Evolutionary conservation across 1,139 yeast species (phyloP).

Genomic region (Yamadazyma dendronema): DNA sequence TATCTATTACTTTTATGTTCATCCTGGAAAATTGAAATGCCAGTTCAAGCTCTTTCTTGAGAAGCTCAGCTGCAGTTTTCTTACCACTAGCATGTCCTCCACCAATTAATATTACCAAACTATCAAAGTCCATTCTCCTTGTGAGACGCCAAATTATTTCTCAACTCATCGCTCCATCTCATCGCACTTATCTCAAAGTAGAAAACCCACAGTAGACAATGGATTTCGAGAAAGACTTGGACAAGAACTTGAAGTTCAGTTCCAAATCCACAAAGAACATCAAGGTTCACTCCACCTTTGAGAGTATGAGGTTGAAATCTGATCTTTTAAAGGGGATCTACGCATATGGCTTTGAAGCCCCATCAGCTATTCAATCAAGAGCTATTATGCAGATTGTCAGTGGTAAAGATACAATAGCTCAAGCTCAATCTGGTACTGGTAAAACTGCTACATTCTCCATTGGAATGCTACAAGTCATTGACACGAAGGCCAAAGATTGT

Average conservation of each 20-base stretch:
- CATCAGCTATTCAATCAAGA: constrained; percentile 92
- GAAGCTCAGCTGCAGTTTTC: constrained; percentile 33
- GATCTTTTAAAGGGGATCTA: constrained; percentile 73
- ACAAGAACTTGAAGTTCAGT: constrained; percentile 16
- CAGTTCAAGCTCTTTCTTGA: constrained; percentile 27
- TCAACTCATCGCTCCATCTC: constrained; percentile 4
- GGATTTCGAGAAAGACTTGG: constrained; percentile 13
- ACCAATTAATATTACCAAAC: constrained; percentile 55
- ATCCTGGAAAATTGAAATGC: constrained; percentile 11
- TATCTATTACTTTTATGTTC: constrained; percentile 39
- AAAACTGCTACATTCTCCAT: constrained; percentile 96
- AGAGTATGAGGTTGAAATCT: constrained; percentile 74
- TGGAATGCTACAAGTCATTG: constrained; percentile 82
- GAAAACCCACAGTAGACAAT: constrained; percentile 3
- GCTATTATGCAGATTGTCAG: constrained; percentile 90
- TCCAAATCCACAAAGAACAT: constrained; percentile 49
- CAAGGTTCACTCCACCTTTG: constrained; percentile 66
- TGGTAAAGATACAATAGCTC: constrained; percentile 93
- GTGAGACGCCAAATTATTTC: constrained; percentile 1
- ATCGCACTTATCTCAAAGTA: constrained; percentile 3
- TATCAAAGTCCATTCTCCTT: constrained; percentile 8
- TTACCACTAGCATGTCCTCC: constrained; percentile 81
- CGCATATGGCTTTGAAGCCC: constrained; percentile 89
- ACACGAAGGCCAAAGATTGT: constrained; percentile 61
- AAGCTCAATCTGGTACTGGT: constrained; percentile 98